These are phyloP conservation scores for Trifolium fragiferum DNA, from an alignment of 306 rosid genomes.

Conservation along the genomic window DNA sequence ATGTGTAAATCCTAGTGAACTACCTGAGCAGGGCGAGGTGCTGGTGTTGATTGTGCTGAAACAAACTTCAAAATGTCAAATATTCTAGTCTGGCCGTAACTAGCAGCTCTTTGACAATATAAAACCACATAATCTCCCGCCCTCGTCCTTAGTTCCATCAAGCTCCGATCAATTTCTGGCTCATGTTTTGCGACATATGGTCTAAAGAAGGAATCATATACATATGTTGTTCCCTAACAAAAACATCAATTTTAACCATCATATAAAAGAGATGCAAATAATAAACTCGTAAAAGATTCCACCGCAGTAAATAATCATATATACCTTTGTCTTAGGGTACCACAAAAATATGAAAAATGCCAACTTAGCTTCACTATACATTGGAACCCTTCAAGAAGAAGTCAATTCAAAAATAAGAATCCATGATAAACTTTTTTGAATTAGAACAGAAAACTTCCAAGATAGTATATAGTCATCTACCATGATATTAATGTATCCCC, in stretches of 20 bases:
- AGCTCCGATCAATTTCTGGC: slow-evolving; percentile 83
- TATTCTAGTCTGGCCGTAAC: slow-evolving; percentile 86
- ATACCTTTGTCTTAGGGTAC: slow-evolving; percentile 93
- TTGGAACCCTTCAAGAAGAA: slow-evolving; percentile 81
- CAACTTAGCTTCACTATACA: slow-evolving; percentile 98
- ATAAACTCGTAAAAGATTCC: slow-evolving; percentile 31
- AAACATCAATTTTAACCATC: slow-evolving; percentile 27
- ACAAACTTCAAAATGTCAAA: slow-evolving; percentile 80
- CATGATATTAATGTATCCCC: slow-evolving; percentile 93
- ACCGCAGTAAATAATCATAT: slow-evolving; percentile 24
- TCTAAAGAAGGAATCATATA: slow-evolving; percentile 90
- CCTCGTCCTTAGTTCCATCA: slow-evolving; percentile 82
- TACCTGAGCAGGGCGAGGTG: slow-evolving; percentile 84
- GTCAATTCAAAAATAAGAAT: slow-evolving; percentile 8
- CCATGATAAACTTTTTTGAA: neutral
- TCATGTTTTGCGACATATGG: slow-evolving; percentile 95
- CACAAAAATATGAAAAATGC: slow-evolving; percentile 88
- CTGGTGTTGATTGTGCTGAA: slow-evolving; percentile 81
- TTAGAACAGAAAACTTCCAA: slow-evolving; percentile 35
- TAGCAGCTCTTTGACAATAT: slow-evolving; percentile 88
- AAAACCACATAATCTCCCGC: slow-evolving; percentile 74
- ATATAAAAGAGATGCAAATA: slow-evolving; percentile 22
- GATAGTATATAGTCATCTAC: slow-evolving; percentile 50
- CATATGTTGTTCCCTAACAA: slow-evolving; percentile 82
- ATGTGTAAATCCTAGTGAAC: slow-evolving; percentile 29